These are phyloP conservation scores for Paralagenidium karlingii DNA, from an alignment of 352 stramenopile species.

Conservation along the genomic window DNA sequence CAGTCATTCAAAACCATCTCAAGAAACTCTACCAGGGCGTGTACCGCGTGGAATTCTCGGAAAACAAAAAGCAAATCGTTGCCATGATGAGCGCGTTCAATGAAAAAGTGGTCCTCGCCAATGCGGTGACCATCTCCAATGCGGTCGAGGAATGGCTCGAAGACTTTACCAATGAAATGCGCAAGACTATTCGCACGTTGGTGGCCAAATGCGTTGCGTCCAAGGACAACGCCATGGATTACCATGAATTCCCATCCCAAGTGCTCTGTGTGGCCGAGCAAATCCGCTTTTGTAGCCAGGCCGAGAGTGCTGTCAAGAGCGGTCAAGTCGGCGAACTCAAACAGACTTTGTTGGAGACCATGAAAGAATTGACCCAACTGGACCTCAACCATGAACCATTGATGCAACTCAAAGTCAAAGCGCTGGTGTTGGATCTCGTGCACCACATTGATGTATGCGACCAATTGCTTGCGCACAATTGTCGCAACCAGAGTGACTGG, in stretches of 20 bases:
- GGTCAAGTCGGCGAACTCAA: slow-evolving; percentile 55
- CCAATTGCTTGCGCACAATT: slow-evolving; percentile 59
- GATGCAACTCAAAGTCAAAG: slow-evolving; percentile 91
- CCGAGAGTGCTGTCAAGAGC: slow-evolving; percentile 78
- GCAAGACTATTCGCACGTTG: slow-evolving; percentile 68
- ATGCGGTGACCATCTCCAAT: slow-evolving; percentile 75
- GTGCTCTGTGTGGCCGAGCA: slow-evolving; percentile 87
- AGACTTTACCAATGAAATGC: slow-evolving; percentile 85
- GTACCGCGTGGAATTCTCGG: slow-evolving; percentile 83
- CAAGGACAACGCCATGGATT: slow-evolving; percentile 62
- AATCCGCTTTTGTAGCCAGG: slow-evolving; percentile 85
- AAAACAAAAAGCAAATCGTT: slow-evolving; percentile 68
- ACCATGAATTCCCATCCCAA: slow-evolving; percentile 83
- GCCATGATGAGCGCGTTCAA: slow-evolving; percentile 77
- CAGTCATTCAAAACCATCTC: slow-evolving; percentile 90
- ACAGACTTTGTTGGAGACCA: slow-evolving; percentile 16
- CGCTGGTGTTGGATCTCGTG: slow-evolving; percentile 91
- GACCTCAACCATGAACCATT: slow-evolving; percentile 81
- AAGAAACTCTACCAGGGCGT: slow-evolving; percentile 96
- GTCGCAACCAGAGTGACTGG: slow-evolving; percentile 54
- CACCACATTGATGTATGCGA: slow-evolving; percentile 93
- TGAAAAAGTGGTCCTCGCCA: slow-evolving; percentile 76
- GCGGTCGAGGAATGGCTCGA: slow-evolving; percentile 92
- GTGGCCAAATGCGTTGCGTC: slow-evolving; percentile 66
- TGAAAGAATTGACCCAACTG: slow-evolving; percentile 48